Base-by-base conservation (phyloP, 1,284 basidiomycete genomes). In the Mycena sp. region DNA sequence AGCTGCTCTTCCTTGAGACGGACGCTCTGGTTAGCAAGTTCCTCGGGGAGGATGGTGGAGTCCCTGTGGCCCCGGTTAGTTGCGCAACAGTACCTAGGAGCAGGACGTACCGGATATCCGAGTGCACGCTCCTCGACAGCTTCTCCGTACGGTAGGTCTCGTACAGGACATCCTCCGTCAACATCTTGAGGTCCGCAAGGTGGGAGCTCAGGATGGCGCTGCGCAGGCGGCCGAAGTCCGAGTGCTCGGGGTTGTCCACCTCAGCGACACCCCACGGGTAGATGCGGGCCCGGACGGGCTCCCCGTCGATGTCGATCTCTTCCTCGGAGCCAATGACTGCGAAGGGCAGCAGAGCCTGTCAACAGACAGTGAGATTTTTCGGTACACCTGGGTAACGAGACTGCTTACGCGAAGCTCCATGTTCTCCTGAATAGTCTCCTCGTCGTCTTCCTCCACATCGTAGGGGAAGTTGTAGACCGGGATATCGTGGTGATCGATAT, bases 391-490 rank as follows among this genome's bases (percentile, higher is more conserved):
- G 62, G 25, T 6, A 26, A n/a, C 0, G 29, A 17, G 40, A 35
- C 28, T 26, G 58, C 83, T 67, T 70, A 92, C 92, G 61, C 95
- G 85, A 43, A 97, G 85, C 75, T 96, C 95, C 74, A 89, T 90
- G 80, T 99, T 99, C 80, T 99, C 97, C 69, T 91, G 87, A 69
- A 99, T 94, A 5, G 96, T 98, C 64, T 99, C 97, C 76, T 98
- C 95, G 73, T 99, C 98, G 71, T 99, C 94, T 80, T 99, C 97
- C 77, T 99, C 97, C 19, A 94, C 89, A 71, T 99, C 97, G 76
- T 96, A 99, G 0, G 97, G 97, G 87, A 99, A 99, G 84, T 99
- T 98, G 85, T 99, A 99, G 51, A 99, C 91, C 4, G 97, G 96
- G 68, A 99, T 99, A 65, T 91, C 89, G 76, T 98, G 97, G 83